Percentiles rank a stretch among this genome's conserved stretches.
These are phyloP conservation scores for Trichoderma citrinoviride DNA, from an alignment of 2,329 filamentous ascomycete species.

Conservation along the genomic window DNA sequence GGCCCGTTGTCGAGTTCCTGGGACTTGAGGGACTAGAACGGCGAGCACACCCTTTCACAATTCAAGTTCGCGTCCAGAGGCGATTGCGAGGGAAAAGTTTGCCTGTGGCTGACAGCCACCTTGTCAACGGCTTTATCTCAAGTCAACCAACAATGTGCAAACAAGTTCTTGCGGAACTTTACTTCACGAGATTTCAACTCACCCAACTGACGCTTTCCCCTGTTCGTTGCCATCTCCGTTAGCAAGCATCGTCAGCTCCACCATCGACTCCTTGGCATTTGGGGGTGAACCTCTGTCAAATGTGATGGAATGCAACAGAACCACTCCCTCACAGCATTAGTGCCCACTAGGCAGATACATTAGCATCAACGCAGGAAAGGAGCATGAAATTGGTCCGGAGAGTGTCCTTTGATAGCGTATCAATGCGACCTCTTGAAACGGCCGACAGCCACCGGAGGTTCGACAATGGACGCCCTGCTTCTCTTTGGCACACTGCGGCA, in stretches of 20 bases:
- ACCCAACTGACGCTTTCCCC: slow-evolving; percentile 5
- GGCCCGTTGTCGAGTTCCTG: background rate
- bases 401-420: background rate
- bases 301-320: slow-evolving; percentile 10
- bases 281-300: background rate
- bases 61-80: background rate
- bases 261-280: slow-evolving; percentile 1
- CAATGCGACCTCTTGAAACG: background rate
- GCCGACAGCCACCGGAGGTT: background rate
- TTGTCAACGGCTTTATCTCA: background rate
- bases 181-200: background rate
- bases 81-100: background rate
- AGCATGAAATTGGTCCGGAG: background rate
- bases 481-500: background rate
- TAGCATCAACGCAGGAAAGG: background rate
- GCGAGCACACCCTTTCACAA: background rate
- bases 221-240: slow-evolving; percentile 12
- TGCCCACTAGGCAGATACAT: background rate
- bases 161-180: background rate
- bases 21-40: background rate
- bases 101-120: slow-evolving; percentile 1
- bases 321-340: background rate
- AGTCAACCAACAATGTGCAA: background rate
- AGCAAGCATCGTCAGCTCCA: background rate
- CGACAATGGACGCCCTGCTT: background rate